Conservation (phyloP, 768 basidiomycete species). For the Hygrophorus russula region DNA sequence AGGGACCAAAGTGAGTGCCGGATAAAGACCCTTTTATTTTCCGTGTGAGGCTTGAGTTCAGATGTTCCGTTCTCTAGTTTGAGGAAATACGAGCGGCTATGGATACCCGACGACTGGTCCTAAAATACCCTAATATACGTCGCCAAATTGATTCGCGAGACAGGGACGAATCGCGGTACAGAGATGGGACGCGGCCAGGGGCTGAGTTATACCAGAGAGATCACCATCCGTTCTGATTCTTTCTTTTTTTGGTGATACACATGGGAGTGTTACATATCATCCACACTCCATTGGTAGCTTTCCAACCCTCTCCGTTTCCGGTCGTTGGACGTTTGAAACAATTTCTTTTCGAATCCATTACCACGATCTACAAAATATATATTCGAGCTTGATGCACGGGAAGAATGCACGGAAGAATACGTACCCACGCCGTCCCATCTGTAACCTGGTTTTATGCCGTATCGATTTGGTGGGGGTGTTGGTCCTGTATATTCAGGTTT, state of each 20-base stretch:
- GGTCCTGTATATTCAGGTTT: constrained; percentile 84
- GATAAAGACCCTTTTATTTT: not conserved
- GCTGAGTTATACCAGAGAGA: no score
- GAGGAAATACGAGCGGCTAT: constrained; percentile 63
- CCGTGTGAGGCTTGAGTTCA: not conserved
- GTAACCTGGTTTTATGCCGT: constrained; percentile 90
- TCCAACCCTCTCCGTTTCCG: constrained; percentile 58
- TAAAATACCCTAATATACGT: constrained; percentile 59
- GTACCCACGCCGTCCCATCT: constrained; percentile 97
- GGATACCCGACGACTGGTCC: constrained; percentile 45
- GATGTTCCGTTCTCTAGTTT: constrained; percentile 31
- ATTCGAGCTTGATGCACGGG: not conserved
- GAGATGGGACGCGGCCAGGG: no score
- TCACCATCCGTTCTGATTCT: not conserved
- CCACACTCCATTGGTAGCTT: constrained; percentile 78
- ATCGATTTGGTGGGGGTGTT: constrained; percentile 87
- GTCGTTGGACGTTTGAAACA: constrained; percentile 77
- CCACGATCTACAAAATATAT: constrained; percentile 51
- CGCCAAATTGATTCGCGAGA: constrained; percentile 8
- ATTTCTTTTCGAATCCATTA: constrained; percentile 90
- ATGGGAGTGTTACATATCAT: constrained; percentile 64
- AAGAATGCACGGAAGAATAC: constrained; percentile 14
- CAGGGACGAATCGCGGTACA: not conserved
- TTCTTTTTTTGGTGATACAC: not conserved
- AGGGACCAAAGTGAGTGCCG: constrained; percentile 50